Conservation (phyloP, 441 rosid genomes). For the Euphorbia corollata region DNA sequence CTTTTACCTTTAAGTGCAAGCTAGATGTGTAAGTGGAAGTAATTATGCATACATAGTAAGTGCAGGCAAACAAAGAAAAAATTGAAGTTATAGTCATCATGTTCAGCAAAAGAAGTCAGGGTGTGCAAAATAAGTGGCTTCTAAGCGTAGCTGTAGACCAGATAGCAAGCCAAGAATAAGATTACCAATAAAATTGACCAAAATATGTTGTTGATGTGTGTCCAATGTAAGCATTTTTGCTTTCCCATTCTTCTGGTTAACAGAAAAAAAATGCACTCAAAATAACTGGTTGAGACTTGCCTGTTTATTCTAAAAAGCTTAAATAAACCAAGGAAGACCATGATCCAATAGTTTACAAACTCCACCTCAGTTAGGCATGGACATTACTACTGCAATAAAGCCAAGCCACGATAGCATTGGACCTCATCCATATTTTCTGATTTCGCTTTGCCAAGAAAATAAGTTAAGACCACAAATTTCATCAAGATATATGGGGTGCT, state of each 20-base stretch:
- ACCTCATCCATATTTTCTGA: not conserved
- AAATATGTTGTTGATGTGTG: not conserved
- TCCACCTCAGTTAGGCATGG: not conserved
- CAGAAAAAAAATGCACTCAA: not conserved
- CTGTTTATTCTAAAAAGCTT: not conserved
- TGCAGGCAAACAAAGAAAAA: no score
- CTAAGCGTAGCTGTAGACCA: not conserved
- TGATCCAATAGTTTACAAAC: not conserved
- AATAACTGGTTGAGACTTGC: not conserved
- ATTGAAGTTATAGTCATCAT: no score
- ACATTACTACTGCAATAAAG: not conserved
- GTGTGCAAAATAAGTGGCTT: not conserved
- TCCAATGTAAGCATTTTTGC: not conserved
- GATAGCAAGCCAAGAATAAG: not conserved
- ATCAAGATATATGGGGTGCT: no score
- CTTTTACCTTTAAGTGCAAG: not conserved
- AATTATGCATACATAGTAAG: no score
- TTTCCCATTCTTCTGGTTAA: not conserved
- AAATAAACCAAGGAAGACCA: not conserved
- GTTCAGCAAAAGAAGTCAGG: no score
- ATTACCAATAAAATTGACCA: not conserved
- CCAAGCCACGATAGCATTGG: not conserved
- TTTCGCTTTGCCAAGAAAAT: no score
- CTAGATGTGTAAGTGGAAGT: not conserved
- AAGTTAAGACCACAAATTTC: no score